Evolutionary conservation across 306 rosid species (phyloP).

Genomic region (Urtica urens): DNA sequence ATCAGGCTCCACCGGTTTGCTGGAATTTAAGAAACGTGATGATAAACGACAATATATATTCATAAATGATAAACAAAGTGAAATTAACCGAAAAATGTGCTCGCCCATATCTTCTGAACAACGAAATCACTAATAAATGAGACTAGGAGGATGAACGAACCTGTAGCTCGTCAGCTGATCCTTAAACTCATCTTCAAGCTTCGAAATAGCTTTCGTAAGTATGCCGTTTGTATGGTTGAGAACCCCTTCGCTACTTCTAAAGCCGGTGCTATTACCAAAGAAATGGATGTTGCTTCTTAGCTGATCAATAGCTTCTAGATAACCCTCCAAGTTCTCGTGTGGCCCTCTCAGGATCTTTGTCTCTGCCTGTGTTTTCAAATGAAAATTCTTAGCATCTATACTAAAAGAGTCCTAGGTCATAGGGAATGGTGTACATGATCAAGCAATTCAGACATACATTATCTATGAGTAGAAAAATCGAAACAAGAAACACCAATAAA

Average conservation of each 20-base stretch:
- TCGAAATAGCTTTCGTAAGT: conserved; percentile 76
- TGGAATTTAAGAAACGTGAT: conserved; percentile 22
- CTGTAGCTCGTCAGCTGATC: conserved; percentile 65
- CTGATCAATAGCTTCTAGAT: conserved; percentile 78
- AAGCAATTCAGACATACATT: too few species aligned
- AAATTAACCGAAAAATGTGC: background rate
- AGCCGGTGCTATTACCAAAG: conserved; percentile 60
- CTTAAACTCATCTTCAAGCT: conserved; percentile 81
- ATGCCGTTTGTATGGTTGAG: conserved; percentile 54
- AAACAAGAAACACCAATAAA: too few species aligned
- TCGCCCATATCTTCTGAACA: too few species aligned
- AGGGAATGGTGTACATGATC: too few species aligned
- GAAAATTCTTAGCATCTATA: conserved; percentile 12
- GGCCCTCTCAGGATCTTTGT: conserved; percentile 70
- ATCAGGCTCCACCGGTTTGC: conserved; percentile 99
- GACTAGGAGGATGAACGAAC: conserved; percentile 31
- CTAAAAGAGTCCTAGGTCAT: too few species aligned
- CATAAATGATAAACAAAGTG: background rate
- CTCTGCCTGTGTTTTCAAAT: conserved; percentile 54
- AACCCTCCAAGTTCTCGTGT: conserved; percentile 81
- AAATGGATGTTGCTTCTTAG: conserved; percentile 68
- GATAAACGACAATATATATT: background rate
- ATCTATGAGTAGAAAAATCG: too few species aligned
- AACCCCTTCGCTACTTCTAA: conserved; percentile 58
- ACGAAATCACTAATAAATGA: conserved; percentile 13